Conservation (phyloP, 805 yeast species). For the Zygoascus flipseniorum region DNA sequence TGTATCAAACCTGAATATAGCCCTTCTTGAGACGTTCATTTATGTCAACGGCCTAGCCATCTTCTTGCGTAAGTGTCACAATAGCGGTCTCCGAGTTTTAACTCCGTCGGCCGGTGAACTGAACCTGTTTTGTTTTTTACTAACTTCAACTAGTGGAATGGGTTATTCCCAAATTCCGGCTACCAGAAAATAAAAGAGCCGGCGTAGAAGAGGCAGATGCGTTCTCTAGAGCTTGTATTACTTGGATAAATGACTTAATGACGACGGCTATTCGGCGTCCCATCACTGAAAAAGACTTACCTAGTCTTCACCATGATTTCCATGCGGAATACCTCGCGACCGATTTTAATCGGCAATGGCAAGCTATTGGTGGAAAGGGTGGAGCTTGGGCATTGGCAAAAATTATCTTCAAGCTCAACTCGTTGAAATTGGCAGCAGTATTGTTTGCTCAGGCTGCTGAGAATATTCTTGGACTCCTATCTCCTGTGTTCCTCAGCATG, state of each 20-base stretch:
- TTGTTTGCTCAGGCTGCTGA: conserved; percentile 55
- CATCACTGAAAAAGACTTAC: conserved; percentile 45
- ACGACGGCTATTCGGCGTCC: background rate
- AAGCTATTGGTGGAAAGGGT: conserved; percentile 33
- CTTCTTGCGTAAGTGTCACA: conserved; percentile 1
- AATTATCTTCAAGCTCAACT: conserved; percentile 57
- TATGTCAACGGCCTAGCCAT: conserved; percentile 1
- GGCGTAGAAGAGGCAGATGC: conserved; percentile 11
- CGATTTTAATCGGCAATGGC: conserved; percentile 48
- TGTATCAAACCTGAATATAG: background rate
- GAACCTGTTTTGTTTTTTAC: background rate
- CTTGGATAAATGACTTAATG: conserved; percentile 9
- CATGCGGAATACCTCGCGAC: conserved; percentile 40
- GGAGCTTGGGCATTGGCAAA: conserved; percentile 38
- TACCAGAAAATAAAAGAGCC: background rate
- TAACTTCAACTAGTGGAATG: conserved; percentile 4
- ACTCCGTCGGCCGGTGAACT: background rate
- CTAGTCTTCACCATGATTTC: conserved; percentile 57
- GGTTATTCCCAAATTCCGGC: conserved; percentile 3
- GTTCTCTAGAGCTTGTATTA: conserved; percentile 5
- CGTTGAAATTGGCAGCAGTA: conserved; percentile 49
- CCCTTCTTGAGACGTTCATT: background rate
- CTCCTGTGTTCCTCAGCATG: conserved; percentile 61
- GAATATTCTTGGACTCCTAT: conserved; percentile 65
- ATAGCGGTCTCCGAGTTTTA: background rate